Conservation (phyloP, 352 stramenopile genomes). For the Halophytophthora polymorphica region DNA sequence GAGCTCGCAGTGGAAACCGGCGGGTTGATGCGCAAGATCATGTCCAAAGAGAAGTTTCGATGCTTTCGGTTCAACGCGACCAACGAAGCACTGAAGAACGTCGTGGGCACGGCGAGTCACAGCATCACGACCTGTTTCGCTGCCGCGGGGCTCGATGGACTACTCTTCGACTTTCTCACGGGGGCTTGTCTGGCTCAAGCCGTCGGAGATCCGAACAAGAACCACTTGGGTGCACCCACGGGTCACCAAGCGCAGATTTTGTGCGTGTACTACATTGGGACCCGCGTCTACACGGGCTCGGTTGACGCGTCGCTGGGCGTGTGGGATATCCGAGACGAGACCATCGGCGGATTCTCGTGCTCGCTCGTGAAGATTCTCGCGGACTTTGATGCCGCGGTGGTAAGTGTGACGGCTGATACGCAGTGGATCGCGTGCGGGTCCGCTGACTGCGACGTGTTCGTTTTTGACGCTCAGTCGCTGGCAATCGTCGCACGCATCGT, state of each 20-base stretch:
- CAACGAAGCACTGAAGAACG: constrained; percentile 70
- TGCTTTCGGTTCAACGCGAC: constrained; percentile 75
- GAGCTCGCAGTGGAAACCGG: constrained; percentile 69
- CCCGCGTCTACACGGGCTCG: constrained; percentile 67
- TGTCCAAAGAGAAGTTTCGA: constrained; percentile 56
- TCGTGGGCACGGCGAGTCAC: constrained; percentile 67
- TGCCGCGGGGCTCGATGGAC: constrained; percentile 37
- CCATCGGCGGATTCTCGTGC: constrained; percentile 48
- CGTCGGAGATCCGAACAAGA: constrained; percentile 53
- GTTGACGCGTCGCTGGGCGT: constrained; percentile 61
- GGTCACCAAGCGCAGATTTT: constrained; percentile 72
- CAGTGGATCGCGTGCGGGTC: constrained; percentile 55
- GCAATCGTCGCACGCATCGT: constrained; percentile 49
- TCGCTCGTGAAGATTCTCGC: constrained; percentile 45
- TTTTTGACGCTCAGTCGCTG: constrained; percentile 49
- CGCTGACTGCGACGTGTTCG: constrained; percentile 71
- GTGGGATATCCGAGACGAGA: constrained; percentile 60
- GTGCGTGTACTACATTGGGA: constrained; percentile 53
- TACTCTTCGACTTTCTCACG: constrained; percentile 65
- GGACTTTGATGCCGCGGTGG: constrained; percentile 72
- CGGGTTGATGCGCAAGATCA: constrained; percentile 66
- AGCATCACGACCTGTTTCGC: constrained; percentile 61
- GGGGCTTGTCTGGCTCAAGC: constrained; percentile 62
- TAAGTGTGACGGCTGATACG: constrained; percentile 57
- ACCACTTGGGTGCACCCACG: constrained; percentile 59